These are phyloP conservation scores for Trametes sp. DNA, from an alignment of 1,284 basidiomycete genomes.

Conservation along the genomic window DNA sequence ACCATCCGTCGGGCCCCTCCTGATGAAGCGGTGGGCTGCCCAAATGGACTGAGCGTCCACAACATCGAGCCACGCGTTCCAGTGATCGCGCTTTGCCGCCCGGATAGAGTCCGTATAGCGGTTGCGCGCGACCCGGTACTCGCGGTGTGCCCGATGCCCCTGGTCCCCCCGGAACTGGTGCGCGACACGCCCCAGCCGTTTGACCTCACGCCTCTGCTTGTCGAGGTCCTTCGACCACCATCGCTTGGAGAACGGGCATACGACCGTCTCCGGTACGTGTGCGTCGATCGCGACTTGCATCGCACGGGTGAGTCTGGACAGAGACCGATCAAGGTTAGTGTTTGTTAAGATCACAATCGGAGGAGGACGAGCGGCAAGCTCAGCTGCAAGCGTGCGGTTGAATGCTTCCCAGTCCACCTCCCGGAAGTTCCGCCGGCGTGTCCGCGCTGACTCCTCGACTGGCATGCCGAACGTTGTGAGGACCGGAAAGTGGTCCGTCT, in stretches of 20 bases:
- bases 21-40: constrained; percentile 42
- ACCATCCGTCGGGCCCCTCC: constrained; percentile 39
- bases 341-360: background rate
- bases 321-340: constrained; percentile 18
- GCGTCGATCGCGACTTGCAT: constrained; percentile 31
- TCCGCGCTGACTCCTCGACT: background rate
- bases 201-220: constrained; percentile 17
- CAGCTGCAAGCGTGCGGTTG: constrained; percentile 13
- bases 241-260: constrained; percentile 36
- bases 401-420: constrained; percentile 39
- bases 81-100: constrained; percentile 43
- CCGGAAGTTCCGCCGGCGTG: constrained; percentile 33
- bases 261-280: constrained; percentile 35
- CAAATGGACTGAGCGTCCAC: constrained; percentile 38
- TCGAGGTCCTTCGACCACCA: constrained; percentile 41
- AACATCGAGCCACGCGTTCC: constrained; percentile 45
- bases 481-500: constrained; percentile 43
- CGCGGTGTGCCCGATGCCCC: constrained; percentile 36
- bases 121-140: constrained; percentile 30
- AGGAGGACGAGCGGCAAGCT: background rate
- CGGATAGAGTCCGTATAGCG: constrained; percentile 41
- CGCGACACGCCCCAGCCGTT: constrained; percentile 40
- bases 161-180: constrained; percentile 43
- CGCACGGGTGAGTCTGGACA: constrained; percentile 24
- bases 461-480: constrained; percentile 23